phyloP scores from a whole-genome alignment of 1,139 yeast genomes.

The Magnusiomyces tetraspermus region DNA sequence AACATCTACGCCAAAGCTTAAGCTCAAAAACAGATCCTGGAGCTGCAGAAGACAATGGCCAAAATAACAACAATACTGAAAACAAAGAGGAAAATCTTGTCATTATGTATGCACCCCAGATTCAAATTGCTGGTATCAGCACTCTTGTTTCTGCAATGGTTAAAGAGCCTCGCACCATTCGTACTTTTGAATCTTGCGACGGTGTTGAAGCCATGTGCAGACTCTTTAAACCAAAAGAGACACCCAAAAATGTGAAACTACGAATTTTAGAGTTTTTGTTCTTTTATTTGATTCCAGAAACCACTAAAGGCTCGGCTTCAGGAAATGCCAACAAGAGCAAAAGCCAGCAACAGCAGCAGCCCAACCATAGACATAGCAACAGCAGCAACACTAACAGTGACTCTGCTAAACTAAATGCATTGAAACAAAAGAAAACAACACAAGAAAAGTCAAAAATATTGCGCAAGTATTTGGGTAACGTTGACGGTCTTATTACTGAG shows the following conservation, averaged over 20 bases:
- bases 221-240: conserved; percentile 33
- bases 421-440: conserved; percentile 26
- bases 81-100: neutral
- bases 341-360: conserved; percentile 23
- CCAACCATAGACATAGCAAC: conserved; percentile 21
- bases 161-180: conserved; percentile 46
- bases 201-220: conserved; percentile 50
- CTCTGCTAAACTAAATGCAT: neutral
- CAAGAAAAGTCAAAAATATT: conserved; percentile 49
- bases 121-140: conserved; percentile 43
- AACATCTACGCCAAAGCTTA: conserved; percentile 1
- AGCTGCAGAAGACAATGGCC: neutral
- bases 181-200: conserved; percentile 50
- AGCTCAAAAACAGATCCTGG: neutral
- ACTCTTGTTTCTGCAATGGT: conserved; percentile 54
- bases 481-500: conserved; percentile 40
- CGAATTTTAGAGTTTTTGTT: conserved; percentile 63
- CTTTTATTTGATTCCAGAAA: conserved; percentile 65
- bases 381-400: conserved; percentile 11
- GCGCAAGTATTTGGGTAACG: conserved; percentile 39
- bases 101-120: conserved; percentile 13
- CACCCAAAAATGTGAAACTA: conserved; percentile 37
- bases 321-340: neutral
- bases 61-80: neutral
- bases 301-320: conserved; percentile 22